Base-by-base conservation (phyloP, 2,329 filamentous ascomycete species). In the Hypocreales sp. region DNA sequence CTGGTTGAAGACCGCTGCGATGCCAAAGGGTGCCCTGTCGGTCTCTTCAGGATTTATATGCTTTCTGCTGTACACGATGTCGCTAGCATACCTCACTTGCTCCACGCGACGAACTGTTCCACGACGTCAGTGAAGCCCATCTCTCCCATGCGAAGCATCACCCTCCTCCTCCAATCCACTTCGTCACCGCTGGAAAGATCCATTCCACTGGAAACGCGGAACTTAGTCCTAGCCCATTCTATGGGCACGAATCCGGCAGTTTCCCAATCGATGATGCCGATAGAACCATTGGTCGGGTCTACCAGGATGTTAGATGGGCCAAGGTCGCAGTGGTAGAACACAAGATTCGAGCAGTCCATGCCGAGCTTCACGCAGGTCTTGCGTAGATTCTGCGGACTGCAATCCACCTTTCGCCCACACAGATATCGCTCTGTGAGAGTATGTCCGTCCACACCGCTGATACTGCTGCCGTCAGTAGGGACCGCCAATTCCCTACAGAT, bases 191-290 rank as follows among this genome's bases (percentile, higher is more conserved):
- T 5, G 12, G 22, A 13, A 24, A 48, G 37, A 31, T 48, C 35
- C 39, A 50, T 33, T n/a, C 42, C 45, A 13, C 29, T 25, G 6
- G 40, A 47, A n/a, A 49, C 18, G 23, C 38, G 35, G 30, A 48
- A 48, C 27, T 50, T 49, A 4, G 45, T 50, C 28, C 41, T 33
- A n/a, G 51, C 38, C 43, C 41, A 52, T 25, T 45, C 42, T 7
- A 20, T 35, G 3, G 46, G 44, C n/a, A 48, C 34, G 22, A 38
- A 49, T 3, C 46, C 44, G 21, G 44, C 41, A 23, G 35, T 37
- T 28, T 51, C 45, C 44, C 41, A 49, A 24, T 49, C 40, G 15
- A 49, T 46, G 12, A 48, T 42, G 2, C 44, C 42, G 14, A 50
- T 29, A 4, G 25, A 34, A 3, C 38, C 28, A 11, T 25, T 34